phyloP scores from a whole-genome alignment of 2,329 filamentous ascomycete species.

The Lanzia echinophila region DNA sequence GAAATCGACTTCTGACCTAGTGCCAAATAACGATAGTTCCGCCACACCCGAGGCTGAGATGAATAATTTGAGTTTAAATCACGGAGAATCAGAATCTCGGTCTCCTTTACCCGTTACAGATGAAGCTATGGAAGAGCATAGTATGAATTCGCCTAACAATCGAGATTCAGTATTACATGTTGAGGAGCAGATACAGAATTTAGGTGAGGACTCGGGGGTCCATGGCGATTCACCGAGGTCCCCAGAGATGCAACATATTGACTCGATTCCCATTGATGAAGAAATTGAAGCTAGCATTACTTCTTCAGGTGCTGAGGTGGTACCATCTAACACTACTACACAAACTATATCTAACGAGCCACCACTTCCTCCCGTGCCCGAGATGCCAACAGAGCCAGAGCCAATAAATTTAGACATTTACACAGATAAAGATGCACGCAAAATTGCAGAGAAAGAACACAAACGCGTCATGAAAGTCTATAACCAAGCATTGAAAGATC shows the following conservation, averaged over 20 bases:
- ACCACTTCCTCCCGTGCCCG: slow-evolving; percentile 40
- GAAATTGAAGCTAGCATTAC: slow-evolving; percentile 7
- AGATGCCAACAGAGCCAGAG: slow-evolving; percentile 46
- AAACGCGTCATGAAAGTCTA: slow-evolving; percentile 57
- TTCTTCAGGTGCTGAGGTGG: background rate
- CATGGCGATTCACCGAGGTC: slow-evolving; percentile 21
- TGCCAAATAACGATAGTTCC: slow-evolving; percentile 15
- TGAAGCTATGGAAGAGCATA: background rate
- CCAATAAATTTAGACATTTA: slow-evolving; percentile 52
- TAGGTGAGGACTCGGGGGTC: slow-evolving; percentile 24
- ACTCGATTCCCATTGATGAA: slow-evolving; percentile 36
- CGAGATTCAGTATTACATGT: slow-evolving; percentile 28
- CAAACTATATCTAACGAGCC: slow-evolving; percentile 32
- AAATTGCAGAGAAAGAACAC: slow-evolving; percentile 63
- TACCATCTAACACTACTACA: background rate
- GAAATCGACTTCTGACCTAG: slow-evolving; percentile 26
- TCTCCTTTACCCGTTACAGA: slow-evolving; percentile 37
- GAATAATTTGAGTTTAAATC: slow-evolving; percentile 19
- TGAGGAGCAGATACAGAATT: slow-evolving; percentile 24
- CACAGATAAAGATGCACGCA: slow-evolving; percentile 57
- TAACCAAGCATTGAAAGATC: slow-evolving; percentile 59
- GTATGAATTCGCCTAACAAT: slow-evolving; percentile 28
- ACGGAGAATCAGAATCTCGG: slow-evolving; percentile 7
- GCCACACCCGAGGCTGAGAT: slow-evolving; percentile 17
- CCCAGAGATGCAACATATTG: slow-evolving; percentile 32